Conservation (phyloP, 176 grass and related monocot species). For the Triticum monococcum region DNA sequence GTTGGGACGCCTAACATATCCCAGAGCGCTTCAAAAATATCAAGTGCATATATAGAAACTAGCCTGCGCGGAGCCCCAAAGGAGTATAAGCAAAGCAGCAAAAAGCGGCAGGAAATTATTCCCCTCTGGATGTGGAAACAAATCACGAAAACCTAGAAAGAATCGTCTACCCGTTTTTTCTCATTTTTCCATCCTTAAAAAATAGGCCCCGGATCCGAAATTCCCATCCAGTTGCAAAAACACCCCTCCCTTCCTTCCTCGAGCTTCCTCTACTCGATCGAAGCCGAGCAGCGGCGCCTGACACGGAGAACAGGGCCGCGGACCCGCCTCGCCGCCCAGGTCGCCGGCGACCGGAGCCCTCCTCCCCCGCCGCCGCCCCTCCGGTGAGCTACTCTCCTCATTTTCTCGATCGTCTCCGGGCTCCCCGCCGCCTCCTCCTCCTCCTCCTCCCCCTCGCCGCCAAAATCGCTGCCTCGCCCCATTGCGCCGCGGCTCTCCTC, state of each 20-base stretch:
- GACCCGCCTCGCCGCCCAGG: background rate
- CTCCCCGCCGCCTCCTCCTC: background rate
- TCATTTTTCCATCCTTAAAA: background rate
- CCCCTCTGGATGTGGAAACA: background rate
- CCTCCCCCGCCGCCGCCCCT: background rate
- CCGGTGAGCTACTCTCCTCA: background rate
- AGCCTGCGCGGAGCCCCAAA: background rate
- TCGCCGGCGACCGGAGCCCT: conserved; percentile 8
- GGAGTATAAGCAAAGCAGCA: background rate
- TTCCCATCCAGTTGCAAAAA: background rate
- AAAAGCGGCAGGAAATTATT: background rate
- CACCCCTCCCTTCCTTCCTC: background rate
- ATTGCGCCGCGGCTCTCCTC: background rate
- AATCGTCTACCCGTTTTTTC: background rate
- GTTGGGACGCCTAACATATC: background rate
- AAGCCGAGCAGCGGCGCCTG: conserved; percentile 20
- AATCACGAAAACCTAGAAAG: background rate
- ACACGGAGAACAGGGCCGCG: conserved; percentile 1
- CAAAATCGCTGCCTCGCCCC: conserved; percentile 3
- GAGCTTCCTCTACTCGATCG: background rate
- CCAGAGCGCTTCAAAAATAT: background rate
- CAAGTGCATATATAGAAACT: background rate
- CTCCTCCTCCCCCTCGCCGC: background rate
- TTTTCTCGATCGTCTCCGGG: background rate
- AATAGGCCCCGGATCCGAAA: background rate